Conservation (phyloP, 2,329 filamentous ascomycete species). For the Rutstroemia sp. region DNA sequence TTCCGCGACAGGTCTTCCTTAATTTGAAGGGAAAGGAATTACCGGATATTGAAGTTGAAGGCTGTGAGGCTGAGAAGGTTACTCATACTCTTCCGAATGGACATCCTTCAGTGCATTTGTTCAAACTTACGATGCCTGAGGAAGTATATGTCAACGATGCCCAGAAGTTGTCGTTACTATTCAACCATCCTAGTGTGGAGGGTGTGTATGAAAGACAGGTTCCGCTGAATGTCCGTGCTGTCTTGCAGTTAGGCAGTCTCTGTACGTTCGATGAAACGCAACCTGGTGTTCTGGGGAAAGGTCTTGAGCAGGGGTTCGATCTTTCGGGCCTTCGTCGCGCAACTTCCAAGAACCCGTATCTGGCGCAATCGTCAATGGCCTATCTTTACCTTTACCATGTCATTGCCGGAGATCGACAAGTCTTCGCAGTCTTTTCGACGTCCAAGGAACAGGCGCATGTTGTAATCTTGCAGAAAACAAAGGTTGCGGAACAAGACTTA, state of each 20-base stretch:
- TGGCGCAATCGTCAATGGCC: constrained; percentile 64
- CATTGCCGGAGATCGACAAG: constrained; percentile 79
- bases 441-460: constrained; percentile 73
- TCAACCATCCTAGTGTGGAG: constrained; percentile 90
- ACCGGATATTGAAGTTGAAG: constrained; percentile 79
- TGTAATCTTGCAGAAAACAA: constrained; percentile 76
- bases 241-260: constrained; percentile 81
- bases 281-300: constrained; percentile 82
- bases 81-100: constrained; percentile 91
- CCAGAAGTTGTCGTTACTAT: constrained; percentile 73
- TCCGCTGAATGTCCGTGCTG: constrained; percentile 75
- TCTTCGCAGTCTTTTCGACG: constrained; percentile 91
- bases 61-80: constrained; percentile 86
- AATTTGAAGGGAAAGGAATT: constrained; percentile 84
- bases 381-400: constrained; percentile 95
- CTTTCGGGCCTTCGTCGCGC: constrained; percentile 65
- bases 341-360: constrained; percentile 64
- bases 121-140: constrained; percentile 87
- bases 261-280: constrained; percentile 93
- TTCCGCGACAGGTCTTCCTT: constrained; percentile 82
- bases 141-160: constrained; percentile 78
- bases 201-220: constrained; percentile 95
- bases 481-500: constrained; percentile 71
- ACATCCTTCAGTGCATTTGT: constrained; percentile 86
- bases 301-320: constrained; percentile 90